A percentile compares a stretch with the other conserved stretches of the same genome.
phyloP scores from a whole-genome alignment of 371 early-diverging fungal species.

The Rhizomucor pusillus region DNA sequence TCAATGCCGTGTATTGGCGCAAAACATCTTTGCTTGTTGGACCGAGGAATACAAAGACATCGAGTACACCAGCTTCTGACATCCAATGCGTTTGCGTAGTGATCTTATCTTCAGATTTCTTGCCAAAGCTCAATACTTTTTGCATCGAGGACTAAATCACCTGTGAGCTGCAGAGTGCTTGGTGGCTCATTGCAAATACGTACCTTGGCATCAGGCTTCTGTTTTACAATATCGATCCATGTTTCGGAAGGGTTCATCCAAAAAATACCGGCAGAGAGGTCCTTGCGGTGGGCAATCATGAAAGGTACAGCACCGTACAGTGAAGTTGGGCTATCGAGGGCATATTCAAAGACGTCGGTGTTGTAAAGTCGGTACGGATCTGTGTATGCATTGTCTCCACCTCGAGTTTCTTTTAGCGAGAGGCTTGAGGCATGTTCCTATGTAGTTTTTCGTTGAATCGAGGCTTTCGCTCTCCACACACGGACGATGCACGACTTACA shows the following conservation, averaged over 20 bases:
- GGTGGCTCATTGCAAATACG: background rate
- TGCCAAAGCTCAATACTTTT: conserved; percentile 29
- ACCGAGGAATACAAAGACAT: conserved; percentile 89
- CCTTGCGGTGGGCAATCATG: conserved; percentile 81
- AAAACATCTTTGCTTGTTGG: conserved; percentile 71
- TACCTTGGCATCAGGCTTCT: conserved; percentile 22
- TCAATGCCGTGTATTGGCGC: conserved; percentile 70
- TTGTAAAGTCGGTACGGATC: conserved; percentile 98
- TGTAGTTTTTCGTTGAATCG: background rate
- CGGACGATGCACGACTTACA: conserved; percentile 12
- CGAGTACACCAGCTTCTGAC: conserved; percentile 88
- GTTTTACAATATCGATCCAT: conserved; percentile 92
- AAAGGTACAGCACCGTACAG: conserved; percentile 96
- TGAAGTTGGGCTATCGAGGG: conserved; percentile 89
- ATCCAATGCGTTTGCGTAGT: conserved; percentile 89
- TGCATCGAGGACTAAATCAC: conserved; percentile 18
- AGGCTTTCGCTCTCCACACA: background rate
- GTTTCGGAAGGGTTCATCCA: conserved; percentile 96
- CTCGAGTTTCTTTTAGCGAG: conserved; percentile 83
- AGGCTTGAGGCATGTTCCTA: conserved; percentile 84
- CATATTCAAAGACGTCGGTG: conserved; percentile 97
- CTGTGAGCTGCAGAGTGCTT: background rate
- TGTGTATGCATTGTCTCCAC: conserved; percentile 69
- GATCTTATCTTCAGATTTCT: conserved; percentile 6
- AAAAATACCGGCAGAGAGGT: conserved; percentile 70